phyloP scores from a whole-genome alignment of 495 filamentous ascomycete genomes.

The Penicillium bovifimosum region DNA sequence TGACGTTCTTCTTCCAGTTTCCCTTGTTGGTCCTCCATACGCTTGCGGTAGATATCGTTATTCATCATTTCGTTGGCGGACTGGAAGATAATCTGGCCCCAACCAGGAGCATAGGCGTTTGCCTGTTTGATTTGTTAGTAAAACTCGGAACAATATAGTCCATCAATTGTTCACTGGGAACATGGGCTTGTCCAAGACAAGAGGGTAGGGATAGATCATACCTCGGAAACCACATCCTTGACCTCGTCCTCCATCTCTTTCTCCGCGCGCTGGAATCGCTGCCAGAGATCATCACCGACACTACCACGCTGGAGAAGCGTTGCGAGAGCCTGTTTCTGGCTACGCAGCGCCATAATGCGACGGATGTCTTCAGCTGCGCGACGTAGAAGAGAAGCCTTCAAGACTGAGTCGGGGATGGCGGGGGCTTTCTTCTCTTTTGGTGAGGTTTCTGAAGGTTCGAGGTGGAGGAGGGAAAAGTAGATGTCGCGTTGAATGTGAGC shows the following conservation, averaged over 20 bases:
- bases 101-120: slow-evolving; percentile 77
- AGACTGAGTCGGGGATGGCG: slow-evolving; percentile 74
- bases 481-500: slow-evolving; percentile 86
- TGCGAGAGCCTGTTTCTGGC: slow-evolving; percentile 77
- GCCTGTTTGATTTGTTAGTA: slow-evolving; percentile 47
- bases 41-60: slow-evolving; percentile 56
- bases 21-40: slow-evolving; percentile 58
- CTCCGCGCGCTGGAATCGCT: slow-evolving; percentile 83
- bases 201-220: slow-evolving; percentile 28
- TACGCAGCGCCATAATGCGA: slow-evolving; percentile 78
- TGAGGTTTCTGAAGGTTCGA: slow-evolving; percentile 55
- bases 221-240: slow-evolving; percentile 88
- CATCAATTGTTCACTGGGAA: background rate
- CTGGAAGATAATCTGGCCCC: slow-evolving; percentile 95
- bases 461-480: slow-evolving; percentile 86
- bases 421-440: slow-evolving; percentile 61
- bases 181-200: background rate
- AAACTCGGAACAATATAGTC: background rate
- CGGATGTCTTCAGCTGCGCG: slow-evolving; percentile 88
- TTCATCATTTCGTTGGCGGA: slow-evolving; percentile 80
- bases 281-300: slow-evolving; percentile 95
- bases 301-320: slow-evolving; percentile 80
- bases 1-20: slow-evolving; percentile 66
- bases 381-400: slow-evolving; percentile 85
- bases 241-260: slow-evolving; percentile 97